Conservation (phyloP, 2,329 filamentous ascomycete species). For the Calonectria pseudoturangicola region DNA sequence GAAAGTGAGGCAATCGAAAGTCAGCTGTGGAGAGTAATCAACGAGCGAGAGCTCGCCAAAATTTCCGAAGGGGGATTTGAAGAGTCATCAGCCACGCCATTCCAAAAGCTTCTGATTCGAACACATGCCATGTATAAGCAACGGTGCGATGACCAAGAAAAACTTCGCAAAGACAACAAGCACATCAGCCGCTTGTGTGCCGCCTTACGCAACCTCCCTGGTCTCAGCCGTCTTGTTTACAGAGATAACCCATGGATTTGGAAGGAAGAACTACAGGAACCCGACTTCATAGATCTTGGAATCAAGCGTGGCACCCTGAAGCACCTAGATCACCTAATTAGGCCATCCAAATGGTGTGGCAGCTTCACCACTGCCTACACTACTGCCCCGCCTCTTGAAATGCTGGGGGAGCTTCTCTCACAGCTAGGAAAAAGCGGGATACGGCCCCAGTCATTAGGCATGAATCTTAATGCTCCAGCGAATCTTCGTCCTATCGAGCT, state of each 20-base stretch:
- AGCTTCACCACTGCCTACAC: constrained; percentile 12
- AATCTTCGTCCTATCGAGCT: background rate
- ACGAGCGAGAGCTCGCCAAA: background rate
- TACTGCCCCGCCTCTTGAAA: background rate
- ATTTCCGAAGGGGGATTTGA: background rate
- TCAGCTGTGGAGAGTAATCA: background rate
- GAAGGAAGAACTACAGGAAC: background rate
- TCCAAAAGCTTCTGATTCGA: background rate
- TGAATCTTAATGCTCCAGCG: background rate
- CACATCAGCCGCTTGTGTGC: background rate
- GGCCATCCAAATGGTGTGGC: constrained; percentile 14
- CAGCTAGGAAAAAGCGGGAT: background rate
- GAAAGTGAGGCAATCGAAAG: background rate
- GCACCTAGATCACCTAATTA: background rate
- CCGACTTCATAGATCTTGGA: background rate
- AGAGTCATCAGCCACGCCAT: background rate
- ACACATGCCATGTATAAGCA: constrained; percentile 1
- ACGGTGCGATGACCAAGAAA: background rate
- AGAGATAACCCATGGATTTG: background rate
- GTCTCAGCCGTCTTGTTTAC: background rate
- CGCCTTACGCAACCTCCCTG: background rate
- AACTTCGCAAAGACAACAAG: constrained; percentile 1
- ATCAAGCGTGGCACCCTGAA: background rate
- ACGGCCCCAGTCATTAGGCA: background rate
- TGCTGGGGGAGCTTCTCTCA: background rate